Evolutionary conservation across 2,329 filamentous ascomycete genomes (phyloP), one percentile per base, ranked within the genome.

Genomic region (Ampelomyces quisqualis): DNA sequence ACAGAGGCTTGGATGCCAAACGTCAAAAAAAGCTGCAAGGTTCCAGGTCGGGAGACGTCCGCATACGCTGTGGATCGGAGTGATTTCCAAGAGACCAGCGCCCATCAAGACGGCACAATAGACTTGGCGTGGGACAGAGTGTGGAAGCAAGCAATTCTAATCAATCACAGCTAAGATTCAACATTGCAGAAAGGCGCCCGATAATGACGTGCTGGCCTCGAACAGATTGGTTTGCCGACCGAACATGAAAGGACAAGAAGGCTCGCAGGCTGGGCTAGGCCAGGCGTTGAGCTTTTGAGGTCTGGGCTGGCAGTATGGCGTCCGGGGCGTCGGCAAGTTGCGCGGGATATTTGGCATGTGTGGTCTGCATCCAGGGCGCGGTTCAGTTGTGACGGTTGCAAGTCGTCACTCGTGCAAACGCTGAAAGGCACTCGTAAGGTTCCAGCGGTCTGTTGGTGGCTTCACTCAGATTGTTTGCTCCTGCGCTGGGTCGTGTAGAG

Each of bases 241-340:
- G 15, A 13, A 14, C n/a, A 4, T 14, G 27, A 32, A 27, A 38
- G 33, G 46, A 58, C 55, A 55, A 55, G 53, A 51, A 40, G 38
- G 45, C 40, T 42, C 44, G 47, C 41, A 54, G 48, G 43, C 48
- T 59, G 50, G 44, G 45, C 47, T 34, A 34, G 39, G 20, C 38
- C 40, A 40, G 49, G 43, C 48, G 54, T 47, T 58, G 58, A 58
- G 51, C 53, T 62, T 62, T 54, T 54, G 29, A 45, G 49, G 45
- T 49, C 60, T 63, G 55, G 62, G 60, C 60, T 55, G 43, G 43
- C 39, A 42, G 31, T 34, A 39, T 45, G 48, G 49, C 51, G 44
- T 48, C 34, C 31, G 41, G 43, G 50, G 52, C 49, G 43, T 49
- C 40, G 41, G 43, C 46, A 34, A 23, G 44, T 45, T 39, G 40